Conservation (phyloP, 208 protist genomes). For the Crithidia sp. region DNA sequence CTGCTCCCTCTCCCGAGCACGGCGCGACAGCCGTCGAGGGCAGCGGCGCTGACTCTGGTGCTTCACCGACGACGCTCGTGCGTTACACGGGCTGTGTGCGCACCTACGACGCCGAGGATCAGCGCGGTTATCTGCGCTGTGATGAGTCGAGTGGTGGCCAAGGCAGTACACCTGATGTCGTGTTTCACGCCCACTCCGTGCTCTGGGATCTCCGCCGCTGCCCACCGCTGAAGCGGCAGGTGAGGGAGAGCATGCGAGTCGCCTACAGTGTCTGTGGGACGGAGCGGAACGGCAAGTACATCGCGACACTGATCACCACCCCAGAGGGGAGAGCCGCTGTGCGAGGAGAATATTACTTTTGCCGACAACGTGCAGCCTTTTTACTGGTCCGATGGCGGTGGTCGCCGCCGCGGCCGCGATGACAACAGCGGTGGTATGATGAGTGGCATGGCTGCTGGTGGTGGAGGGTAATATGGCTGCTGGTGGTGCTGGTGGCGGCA, state of each 20-base stretch:
- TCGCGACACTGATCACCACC: constrained; percentile 76
- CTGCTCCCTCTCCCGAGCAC: background rate
- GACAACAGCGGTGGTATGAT: constrained; percentile 4
- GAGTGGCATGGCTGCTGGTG: no score
- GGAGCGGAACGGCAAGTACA: constrained; percentile 59
- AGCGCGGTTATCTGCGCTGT: constrained; percentile 70
- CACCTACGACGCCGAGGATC: constrained; percentile 67
- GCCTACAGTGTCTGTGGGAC: constrained; percentile 61
- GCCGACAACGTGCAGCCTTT: constrained; percentile 40
- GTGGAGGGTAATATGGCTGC: no score
- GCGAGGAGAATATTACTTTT: constrained; percentile 51
- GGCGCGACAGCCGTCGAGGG: no score
- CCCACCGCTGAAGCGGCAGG: constrained; percentile 39
- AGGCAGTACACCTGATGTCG: constrained; percentile 37
- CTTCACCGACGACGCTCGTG: constrained; percentile 17
- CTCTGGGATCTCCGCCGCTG: constrained; percentile 59
- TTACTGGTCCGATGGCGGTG: constrained; percentile 15
- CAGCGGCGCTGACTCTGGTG: no score
- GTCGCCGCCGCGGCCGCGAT: constrained; percentile 28
- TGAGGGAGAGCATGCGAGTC: constrained; percentile 59
- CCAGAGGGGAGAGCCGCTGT: constrained; percentile 53
- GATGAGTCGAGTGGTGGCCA: constrained; percentile 39
- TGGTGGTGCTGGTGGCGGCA: background rate
- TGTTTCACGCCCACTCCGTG: constrained; percentile 59
- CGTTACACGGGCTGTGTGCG: constrained; percentile 70